Conservation (phyloP, 192 early-diverging fungal genomes). For the Coemansia aciculifera region DNA sequence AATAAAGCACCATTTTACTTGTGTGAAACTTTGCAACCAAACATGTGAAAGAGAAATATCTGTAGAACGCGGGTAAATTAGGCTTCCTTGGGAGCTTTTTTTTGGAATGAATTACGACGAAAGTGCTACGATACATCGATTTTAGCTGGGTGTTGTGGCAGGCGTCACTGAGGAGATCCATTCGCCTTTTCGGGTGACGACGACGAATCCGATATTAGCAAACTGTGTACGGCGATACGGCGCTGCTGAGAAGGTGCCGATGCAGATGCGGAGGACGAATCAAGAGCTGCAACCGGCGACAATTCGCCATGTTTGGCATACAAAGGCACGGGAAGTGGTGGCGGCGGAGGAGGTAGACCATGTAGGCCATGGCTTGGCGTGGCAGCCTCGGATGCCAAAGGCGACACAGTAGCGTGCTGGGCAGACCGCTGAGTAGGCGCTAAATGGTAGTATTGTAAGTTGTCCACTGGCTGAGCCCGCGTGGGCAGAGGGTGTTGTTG, state of each 20-base stretch:
- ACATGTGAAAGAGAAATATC: too few species aligned
- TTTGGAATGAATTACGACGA: not conserved
- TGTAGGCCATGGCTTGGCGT: not conserved
- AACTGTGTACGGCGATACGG: constrained; percentile 41
- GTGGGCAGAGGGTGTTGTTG: constrained; percentile 60
- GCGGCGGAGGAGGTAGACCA: not conserved
- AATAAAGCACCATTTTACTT: too few species aligned
- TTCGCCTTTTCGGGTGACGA: constrained; percentile 34
- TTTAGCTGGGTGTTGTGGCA: not conserved
- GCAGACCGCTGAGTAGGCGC: not conserved
- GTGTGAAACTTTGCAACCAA: too few species aligned
- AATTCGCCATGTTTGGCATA: not conserved
- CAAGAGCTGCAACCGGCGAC: not conserved
- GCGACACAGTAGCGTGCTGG: not conserved
- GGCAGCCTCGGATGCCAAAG: not conserved
- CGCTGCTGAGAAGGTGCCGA: constrained; percentile 19
- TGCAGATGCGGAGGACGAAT: not conserved
- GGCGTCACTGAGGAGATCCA: constrained; percentile 11
- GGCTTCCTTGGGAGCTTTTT: too few species aligned
- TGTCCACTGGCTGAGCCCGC: not conserved
- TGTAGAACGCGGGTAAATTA: too few species aligned
- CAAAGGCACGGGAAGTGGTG: not conserved
- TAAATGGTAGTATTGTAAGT: constrained; percentile 5
- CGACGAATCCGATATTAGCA: constrained; percentile 40
- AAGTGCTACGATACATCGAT: not conserved